Evolutionary conservation across 2,329 filamentous ascomycete species (phyloP).

Genomic region (Xylariaceae sp.): DNA sequence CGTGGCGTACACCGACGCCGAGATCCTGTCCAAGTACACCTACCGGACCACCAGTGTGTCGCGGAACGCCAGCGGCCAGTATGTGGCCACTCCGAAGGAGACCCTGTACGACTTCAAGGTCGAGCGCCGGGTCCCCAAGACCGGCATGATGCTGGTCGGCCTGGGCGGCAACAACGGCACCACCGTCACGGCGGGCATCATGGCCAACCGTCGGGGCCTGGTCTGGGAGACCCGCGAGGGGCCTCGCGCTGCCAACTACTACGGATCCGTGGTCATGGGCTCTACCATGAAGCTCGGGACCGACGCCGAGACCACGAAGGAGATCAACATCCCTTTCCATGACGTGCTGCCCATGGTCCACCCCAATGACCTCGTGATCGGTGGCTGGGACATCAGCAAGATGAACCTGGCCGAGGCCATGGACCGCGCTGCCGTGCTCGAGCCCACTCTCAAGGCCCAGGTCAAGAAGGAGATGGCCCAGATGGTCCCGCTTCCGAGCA

Average conservation of each 20-base stretch:
- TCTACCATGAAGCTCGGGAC: conserved; percentile 96
- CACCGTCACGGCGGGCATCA: conserved; percentile 92
- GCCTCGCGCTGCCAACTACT: conserved; percentile 83
- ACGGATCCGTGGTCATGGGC: conserved; percentile 93
- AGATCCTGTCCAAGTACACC: conserved; percentile 90
- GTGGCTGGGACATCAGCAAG: conserved; percentile 94
- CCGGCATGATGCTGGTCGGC: conserved; percentile 95
- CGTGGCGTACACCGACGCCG: conserved; percentile 78
- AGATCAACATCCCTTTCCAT: conserved; percentile 95
- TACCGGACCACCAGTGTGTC: conserved; percentile 89
- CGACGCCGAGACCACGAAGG: conserved; percentile 72
- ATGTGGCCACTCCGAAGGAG: conserved; percentile 78
- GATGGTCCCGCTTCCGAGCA: conserved; percentile 83
- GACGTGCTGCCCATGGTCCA: conserved; percentile 93
- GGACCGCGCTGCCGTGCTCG: conserved; percentile 91
- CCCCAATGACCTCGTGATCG: conserved; percentile 89
- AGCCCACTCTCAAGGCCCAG: conserved; percentile 84
- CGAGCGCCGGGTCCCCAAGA: conserved; percentile 84
- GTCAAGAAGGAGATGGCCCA: conserved; percentile 88
- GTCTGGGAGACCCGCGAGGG: conserved; percentile 94
- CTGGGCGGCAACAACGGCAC: conserved; percentile 98
- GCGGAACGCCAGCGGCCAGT: conserved; percentile 61
- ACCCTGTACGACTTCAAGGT: conserved; percentile 96
- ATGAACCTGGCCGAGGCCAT: conserved; percentile 86
- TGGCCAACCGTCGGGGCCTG: conserved; percentile 84